A percentile compares a stretch with the other conserved stretches of the same genome.
Conservation (phyloP, 2,329 filamentous ascomycete genomes). For the Cercospora zeae-maydis region DNA sequence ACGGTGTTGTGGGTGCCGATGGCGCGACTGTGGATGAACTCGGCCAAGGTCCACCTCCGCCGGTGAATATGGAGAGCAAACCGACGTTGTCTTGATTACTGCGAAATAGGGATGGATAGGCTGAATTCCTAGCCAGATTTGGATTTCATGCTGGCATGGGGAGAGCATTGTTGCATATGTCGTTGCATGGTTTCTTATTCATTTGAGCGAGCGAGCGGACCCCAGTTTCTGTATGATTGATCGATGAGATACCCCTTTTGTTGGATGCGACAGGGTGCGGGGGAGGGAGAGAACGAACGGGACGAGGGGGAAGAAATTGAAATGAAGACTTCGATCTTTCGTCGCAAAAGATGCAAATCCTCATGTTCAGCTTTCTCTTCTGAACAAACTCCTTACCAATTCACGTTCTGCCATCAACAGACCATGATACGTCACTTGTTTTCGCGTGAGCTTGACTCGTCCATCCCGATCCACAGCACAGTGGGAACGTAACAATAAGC, state of each 20-base stretch:
- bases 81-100: slow-evolving; percentile 44
- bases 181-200: neutral
- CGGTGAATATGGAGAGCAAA: slow-evolving; percentile 81
- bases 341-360: too few species aligned
- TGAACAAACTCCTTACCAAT: too few species aligned
- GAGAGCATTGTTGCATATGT: neutral
- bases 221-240: neutral
- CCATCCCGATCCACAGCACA: too few species aligned
- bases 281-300: neutral
- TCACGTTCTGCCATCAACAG: too few species aligned
- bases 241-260: neutral
- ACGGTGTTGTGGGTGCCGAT: slow-evolving; percentile 57
- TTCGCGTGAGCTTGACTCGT: too few species aligned
- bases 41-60: slow-evolving; percentile 70
- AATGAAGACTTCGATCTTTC: neutral
- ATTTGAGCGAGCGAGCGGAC: neutral
- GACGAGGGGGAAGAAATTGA: neutral
- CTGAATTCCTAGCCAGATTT: neutral
- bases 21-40: slow-evolving; percentile 28
- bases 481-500: too few species aligned
- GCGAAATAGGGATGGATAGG: neutral
- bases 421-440: too few species aligned
- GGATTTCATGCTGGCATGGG: neutral
- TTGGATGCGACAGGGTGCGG: neutral
- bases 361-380: too few species aligned